These are phyloP conservation scores for Botrytis galanthina DNA, from an alignment of 2,329 filamentous ascomycete genomes.

Conservation along the genomic window DNA sequence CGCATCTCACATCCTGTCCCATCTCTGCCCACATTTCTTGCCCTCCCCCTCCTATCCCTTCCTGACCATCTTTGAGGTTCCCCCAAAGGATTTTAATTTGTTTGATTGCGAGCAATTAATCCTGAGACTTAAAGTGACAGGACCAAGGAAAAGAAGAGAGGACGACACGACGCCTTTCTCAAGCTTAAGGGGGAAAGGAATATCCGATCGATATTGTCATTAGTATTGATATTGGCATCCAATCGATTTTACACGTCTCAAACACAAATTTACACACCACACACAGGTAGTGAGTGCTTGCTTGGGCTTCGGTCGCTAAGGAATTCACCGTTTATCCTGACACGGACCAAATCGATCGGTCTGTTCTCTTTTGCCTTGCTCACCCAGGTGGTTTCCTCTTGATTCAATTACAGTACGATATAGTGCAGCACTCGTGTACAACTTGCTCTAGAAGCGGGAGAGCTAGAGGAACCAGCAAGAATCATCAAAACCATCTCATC, in stretches of 20 bases:
- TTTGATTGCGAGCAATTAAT: slow-evolving; percentile 13
- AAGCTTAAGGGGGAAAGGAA: neutral
- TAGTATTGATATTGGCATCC: neutral
- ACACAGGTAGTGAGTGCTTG: neutral
- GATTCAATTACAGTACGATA: slow-evolving; percentile 2
- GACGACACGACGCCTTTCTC: neutral
- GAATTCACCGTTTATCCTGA: slow-evolving; percentile 20
- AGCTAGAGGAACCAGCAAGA: neutral
- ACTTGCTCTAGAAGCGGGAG: neutral
- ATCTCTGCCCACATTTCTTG: neutral
- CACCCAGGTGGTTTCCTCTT: neutral
- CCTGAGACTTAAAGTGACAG: neutral
- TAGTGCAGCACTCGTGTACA: neutral
- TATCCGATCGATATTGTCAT: neutral
- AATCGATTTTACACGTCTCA: neutral
- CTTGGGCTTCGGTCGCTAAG: slow-evolving; percentile 27
- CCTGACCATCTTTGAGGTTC: neutral
- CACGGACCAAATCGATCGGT: neutral
- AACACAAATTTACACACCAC: slow-evolving; percentile 7
- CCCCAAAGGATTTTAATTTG: neutral
- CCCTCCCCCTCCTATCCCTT: neutral
- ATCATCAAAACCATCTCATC: neutral
- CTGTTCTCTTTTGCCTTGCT: slow-evolving; percentile 1
- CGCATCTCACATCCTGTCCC: slow-evolving; percentile 5
- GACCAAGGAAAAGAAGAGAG: neutral